phyloP scores from a whole-genome alignment of 2,329 filamentous ascomycete genomes.

The Verticillium klebahnii region DNA sequence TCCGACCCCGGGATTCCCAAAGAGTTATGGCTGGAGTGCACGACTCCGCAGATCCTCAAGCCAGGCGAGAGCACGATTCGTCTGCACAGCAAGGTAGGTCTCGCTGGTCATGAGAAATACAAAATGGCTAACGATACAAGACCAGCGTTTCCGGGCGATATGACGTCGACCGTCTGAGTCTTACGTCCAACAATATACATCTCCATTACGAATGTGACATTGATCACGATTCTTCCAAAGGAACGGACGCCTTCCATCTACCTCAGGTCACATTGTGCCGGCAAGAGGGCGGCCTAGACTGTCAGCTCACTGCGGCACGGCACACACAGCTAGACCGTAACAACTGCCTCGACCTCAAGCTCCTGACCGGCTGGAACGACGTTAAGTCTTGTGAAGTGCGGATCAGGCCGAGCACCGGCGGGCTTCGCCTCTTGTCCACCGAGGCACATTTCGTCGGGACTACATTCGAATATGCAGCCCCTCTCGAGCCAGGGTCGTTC shows the following conservation, averaged over 20 bases:
- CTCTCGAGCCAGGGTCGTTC: slow-evolving; percentile 50
- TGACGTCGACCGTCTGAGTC: slow-evolving; percentile 65
- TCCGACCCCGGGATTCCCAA: slow-evolving; percentile 48
- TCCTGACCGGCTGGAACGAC: slow-evolving; percentile 72
- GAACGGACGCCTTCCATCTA: slow-evolving; percentile 49
- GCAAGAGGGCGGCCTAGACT: slow-evolving; percentile 61
- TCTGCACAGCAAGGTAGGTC: slow-evolving; percentile 30
- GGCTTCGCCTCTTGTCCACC: slow-evolving; percentile 57
- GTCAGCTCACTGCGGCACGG: slow-evolving; percentile 61
- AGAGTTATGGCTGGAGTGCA: slow-evolving; percentile 62
- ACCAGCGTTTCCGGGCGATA: slow-evolving; percentile 68
- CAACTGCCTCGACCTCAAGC: slow-evolving; percentile 69
- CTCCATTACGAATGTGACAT: slow-evolving; percentile 61
- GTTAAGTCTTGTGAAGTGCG: slow-evolving; percentile 55
- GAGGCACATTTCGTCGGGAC: slow-evolving; percentile 49
- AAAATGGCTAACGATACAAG: slow-evolving; percentile 25
- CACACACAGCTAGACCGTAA: slow-evolving; percentile 75
- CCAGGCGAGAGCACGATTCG: slow-evolving; percentile 43
- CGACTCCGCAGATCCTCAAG: slow-evolving; percentile 35
- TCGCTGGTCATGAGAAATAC: background rate
- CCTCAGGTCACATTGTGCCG: slow-evolving; percentile 72
- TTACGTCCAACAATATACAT: slow-evolving; percentile 59
- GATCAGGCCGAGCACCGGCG: slow-evolving; percentile 61
- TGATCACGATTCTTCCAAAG: slow-evolving; percentile 39
- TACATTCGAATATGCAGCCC: slow-evolving; percentile 37